phyloP scores from a whole-genome alignment of 352 stramenopile genomes.

The Pythium volutum region DNA sequence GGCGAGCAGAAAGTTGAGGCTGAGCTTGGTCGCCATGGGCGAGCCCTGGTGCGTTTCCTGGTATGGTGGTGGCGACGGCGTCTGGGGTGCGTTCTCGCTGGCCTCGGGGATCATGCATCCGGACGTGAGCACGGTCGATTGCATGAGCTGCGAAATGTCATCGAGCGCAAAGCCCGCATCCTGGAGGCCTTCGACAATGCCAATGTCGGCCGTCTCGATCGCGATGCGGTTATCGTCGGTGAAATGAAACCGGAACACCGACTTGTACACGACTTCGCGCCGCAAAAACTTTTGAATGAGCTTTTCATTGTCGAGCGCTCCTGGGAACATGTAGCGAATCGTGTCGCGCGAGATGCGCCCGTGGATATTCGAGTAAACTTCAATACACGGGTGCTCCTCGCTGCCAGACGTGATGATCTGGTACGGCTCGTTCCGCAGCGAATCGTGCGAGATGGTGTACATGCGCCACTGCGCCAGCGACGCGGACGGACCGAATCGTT shows the following conservation, averaged over 20 bases:
- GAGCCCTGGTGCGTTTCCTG: not conserved
- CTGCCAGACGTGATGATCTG: constrained; percentile 27
- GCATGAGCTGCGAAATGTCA: constrained; percentile 22
- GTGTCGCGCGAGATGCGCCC: constrained; percentile 18
- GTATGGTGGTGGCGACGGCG: not conserved
- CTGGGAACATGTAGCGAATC: constrained; percentile 22
- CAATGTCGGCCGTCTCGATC: constrained; percentile 19
- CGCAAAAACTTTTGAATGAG: constrained; percentile 19
- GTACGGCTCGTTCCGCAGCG: constrained; percentile 34
- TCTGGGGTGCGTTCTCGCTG: not conserved
- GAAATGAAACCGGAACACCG: constrained; percentile 21
- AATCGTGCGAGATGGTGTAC: constrained; percentile 28
- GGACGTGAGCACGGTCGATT: constrained; percentile 16
- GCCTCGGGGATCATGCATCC: constrained; percentile 18
- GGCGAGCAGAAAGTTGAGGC: constrained; percentile 14
- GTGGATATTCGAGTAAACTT: constrained; percentile 16
- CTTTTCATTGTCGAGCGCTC: constrained; percentile 15
- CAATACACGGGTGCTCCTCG: constrained; percentile 18
- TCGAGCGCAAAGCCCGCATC: constrained; percentile 10
- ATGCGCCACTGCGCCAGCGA: constrained; percentile 28
- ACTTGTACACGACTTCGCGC: constrained; percentile 21
- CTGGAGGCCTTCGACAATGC: constrained; percentile 18
- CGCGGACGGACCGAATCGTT: constrained; percentile 16
- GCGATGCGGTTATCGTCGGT: constrained; percentile 18
- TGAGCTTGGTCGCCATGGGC: constrained; percentile 12